A percentile compares a stretch with the other conserved stretches of the same genome.
These are phyloP conservation scores for Colletotrichum camelliae DNA, from an alignment of 2,329 filamentous ascomycete species.

Conservation along the genomic window DNA sequence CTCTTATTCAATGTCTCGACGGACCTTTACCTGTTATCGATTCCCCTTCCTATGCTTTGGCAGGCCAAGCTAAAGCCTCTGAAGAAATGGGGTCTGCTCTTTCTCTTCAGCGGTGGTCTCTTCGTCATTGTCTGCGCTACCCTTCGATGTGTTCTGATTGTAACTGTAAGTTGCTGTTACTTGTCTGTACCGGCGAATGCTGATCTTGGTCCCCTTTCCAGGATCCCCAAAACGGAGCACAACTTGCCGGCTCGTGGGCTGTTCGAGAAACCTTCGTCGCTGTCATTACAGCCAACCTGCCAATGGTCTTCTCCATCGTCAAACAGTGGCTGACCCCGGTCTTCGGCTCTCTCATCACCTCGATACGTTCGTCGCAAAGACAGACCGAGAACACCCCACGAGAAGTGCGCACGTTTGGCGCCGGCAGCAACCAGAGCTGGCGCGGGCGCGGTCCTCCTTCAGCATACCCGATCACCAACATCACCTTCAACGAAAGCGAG, in stretches of 20 bases:
- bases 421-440: conserved; percentile 34
- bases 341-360: conserved; percentile 34
- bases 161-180: conserved; percentile 16
- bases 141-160: conserved; percentile 37
- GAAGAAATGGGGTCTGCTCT: conserved; percentile 37
- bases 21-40: conserved; percentile 20
- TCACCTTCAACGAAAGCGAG: conserved; percentile 43
- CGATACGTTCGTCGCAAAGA: conserved; percentile 40
- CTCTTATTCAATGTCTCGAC: conserved; percentile 21
- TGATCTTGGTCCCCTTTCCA: conserved; percentile 6
- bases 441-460: conserved; percentile 35
- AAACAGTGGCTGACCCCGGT: conserved; percentile 40
- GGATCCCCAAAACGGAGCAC: conserved; percentile 26
- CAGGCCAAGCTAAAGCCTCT: conserved; percentile 31
- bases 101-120: conserved; percentile 38
- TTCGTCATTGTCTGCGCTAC: conserved; percentile 40
- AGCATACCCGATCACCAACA: conserved; percentile 38
- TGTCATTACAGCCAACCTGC: conserved; percentile 42
- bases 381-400: conserved; percentile 39
- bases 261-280: conserved; percentile 45
- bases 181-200: neutral
- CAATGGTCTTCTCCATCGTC: conserved; percentile 47
- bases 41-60: conserved; percentile 23
- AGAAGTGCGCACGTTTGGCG: conserved; percentile 46
- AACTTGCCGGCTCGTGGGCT: conserved; percentile 30